Percentiles rank a stretch among this genome's conserved stretches.
Conservation (phyloP, 176 grass and related monocot genomes). For the Dactylis glomerata region DNA sequence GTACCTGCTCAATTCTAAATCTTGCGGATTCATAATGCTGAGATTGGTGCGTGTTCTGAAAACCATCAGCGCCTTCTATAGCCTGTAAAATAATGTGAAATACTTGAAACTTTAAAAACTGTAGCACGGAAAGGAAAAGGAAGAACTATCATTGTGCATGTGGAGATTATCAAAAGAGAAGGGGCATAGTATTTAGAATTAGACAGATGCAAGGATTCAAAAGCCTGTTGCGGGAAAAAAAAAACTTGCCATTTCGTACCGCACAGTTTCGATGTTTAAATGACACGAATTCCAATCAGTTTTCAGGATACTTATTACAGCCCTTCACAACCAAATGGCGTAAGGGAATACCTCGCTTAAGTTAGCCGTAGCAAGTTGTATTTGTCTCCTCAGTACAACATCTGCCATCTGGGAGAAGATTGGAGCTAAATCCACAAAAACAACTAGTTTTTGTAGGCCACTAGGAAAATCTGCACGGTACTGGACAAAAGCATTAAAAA, state of each 20-base stretch:
- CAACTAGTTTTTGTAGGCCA: conserved; percentile 59
- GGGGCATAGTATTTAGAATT: neutral
- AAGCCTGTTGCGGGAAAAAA: neutral
- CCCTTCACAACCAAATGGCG: neutral
- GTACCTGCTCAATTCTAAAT: conserved; percentile 92
- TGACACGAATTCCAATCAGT: neutral
- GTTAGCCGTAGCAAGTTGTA: conserved; percentile 59
- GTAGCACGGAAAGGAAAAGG: neutral
- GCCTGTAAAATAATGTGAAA: conserved; percentile 51
- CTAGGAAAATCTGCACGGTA: conserved; percentile 91
- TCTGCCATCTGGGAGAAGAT: conserved; percentile 78
- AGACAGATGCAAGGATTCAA: neutral
- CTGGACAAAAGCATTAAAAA: conserved; percentile 58
- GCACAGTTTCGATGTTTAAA: neutral
- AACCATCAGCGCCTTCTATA: conserved; percentile 80
- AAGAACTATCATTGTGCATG: conserved; percentile 16
- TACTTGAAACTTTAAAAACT: conserved; percentile 33
- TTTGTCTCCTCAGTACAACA: conserved; percentile 68
- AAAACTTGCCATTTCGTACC: neutral
- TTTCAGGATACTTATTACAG: neutral
- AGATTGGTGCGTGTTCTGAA: conserved; percentile 88
- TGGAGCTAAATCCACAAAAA: conserved; percentile 88
- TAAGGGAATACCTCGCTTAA: conserved; percentile 56
- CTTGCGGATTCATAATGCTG: conserved; percentile 77
- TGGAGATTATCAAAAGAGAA: conserved; percentile 3